A percentile compares a stretch with the other conserved stretches of the same genome.
Evolutionary conservation across 148 eudicot genomes (phyloP).

Genomic region (Polygonum maritimum): DNA sequence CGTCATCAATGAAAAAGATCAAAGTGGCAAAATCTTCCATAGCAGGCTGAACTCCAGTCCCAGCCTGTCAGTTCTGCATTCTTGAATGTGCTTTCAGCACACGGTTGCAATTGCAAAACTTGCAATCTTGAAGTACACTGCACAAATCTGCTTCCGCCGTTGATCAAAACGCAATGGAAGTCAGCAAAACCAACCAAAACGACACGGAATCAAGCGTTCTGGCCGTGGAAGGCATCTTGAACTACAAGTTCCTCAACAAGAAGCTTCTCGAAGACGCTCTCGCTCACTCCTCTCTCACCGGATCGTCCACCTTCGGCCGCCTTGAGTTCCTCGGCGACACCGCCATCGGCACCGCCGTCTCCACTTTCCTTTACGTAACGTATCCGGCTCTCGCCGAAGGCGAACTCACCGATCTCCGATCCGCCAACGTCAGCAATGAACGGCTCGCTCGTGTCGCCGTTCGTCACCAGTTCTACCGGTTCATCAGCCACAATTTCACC

Average conservation of each 20-base stretch:
- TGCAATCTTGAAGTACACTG: too few species aligned
- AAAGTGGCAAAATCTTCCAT: too few species aligned
- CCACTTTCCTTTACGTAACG: slow-evolving; percentile 30
- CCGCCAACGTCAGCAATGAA: slow-evolving; percentile 76
- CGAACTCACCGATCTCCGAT: slow-evolving; percentile 41
- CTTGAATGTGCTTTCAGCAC: too few species aligned
- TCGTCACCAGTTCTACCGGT: slow-evolving; percentile 35
- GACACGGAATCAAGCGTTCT: slow-evolving; percentile 28
- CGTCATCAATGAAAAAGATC: too few species aligned
- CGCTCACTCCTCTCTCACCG: slow-evolving; percentile 57
- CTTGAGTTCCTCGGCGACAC: slow-evolving; percentile 91
- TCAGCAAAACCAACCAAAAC: background rate
- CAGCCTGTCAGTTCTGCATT: too few species aligned
- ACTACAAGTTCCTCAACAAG: slow-evolving; percentile 42
- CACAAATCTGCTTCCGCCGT: background rate
- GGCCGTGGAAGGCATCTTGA: slow-evolving; percentile 42
- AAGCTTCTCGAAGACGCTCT: slow-evolving; percentile 55
- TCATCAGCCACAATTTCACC: slow-evolving; percentile 42
- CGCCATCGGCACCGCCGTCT: slow-evolving; percentile 45
- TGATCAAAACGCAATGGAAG: background rate
- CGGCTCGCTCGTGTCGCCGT: slow-evolving; percentile 73
- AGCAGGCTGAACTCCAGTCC: too few species aligned
- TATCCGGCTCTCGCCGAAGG: slow-evolving; percentile 62
- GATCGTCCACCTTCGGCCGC: slow-evolving; percentile 48
- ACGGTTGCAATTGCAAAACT: too few species aligned